Evolutionary conservation across 768 basidiomycete genomes (phyloP).

Genomic region (Rickenella mellea): DNA sequence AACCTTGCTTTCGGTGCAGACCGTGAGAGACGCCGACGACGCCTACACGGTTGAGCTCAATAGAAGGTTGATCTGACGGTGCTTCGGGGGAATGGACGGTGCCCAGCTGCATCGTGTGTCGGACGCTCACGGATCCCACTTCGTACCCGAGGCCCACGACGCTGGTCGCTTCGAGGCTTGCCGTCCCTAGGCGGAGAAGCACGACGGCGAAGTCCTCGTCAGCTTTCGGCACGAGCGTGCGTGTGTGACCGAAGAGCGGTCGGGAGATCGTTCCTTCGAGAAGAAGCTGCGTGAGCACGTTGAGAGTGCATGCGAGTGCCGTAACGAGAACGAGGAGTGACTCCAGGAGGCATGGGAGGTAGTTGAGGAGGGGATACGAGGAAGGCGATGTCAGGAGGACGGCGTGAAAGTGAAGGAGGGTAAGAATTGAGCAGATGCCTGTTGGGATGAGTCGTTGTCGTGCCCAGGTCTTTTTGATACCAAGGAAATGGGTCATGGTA

Average conservation of each 20-base stretch:
- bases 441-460: slow-evolving; percentile 67
- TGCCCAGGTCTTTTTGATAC: slow-evolving; percentile 53
- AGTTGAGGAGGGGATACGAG: slow-evolving; percentile 63
- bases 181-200: slow-evolving; percentile 62
- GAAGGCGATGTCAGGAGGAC: slow-evolving; percentile 40
- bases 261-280: slow-evolving; percentile 49
- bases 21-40: slow-evolving; percentile 27
- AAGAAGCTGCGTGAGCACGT: slow-evolving; percentile 56
- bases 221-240: slow-evolving; percentile 34
- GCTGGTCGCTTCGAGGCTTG: slow-evolving; percentile 67
- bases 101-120: slow-evolving; percentile 6
- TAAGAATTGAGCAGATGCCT: slow-evolving; percentile 45
- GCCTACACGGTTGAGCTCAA: slow-evolving; percentile 32
- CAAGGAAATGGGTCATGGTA: slow-evolving; percentile 53
- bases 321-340: slow-evolving; percentile 49
- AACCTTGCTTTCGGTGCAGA: slow-evolving; percentile 24
- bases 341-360: slow-evolving; percentile 67
- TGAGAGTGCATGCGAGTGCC: slow-evolving; percentile 48
- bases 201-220: slow-evolving; percentile 71
- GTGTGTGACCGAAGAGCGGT: slow-evolving; percentile 45
- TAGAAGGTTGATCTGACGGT: slow-evolving; percentile 18
- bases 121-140: slow-evolving; percentile 40
- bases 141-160: slow-evolving; percentile 68
- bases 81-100: too few relatives aligned
- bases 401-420: slow-evolving; percentile 58